Percentiles rank a stretch among this genome's conserved stretches.
Evolutionary conservation across 225 moss, liverwort and hornwort species (phyloP).

Genomic region (Antitrichia curtipendula): DNA sequence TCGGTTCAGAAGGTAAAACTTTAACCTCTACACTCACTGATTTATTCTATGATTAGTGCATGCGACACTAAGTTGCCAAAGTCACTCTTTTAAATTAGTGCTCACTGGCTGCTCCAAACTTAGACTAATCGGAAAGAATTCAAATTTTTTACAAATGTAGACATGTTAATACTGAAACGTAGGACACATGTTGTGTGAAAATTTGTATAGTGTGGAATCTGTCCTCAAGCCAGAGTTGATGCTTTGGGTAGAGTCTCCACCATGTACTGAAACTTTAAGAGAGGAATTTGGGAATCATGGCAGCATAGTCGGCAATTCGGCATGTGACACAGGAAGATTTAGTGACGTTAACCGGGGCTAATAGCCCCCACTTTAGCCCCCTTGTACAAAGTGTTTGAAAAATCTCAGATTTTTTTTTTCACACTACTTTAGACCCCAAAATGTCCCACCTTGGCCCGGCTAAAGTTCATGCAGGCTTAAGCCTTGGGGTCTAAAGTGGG

Average conservation of each 20-base stretch:
- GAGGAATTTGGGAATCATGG: not conserved
- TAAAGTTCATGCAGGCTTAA: too few relatives aligned
- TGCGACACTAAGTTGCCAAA: not conserved
- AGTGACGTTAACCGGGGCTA: too few relatives aligned
- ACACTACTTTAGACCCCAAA: too few relatives aligned
- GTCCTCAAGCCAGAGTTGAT: not conserved
- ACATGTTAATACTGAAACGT: not conserved
- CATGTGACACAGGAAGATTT: too few relatives aligned
- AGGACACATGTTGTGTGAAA: not conserved
- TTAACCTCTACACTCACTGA: not conserved
- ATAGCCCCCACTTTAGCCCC: too few relatives aligned
- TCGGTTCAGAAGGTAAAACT: not conserved
- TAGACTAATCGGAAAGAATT: not conserved
- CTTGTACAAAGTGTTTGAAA: too few relatives aligned
- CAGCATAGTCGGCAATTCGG: not conserved
- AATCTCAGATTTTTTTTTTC: too few relatives aligned
- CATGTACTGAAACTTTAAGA: not conserved
- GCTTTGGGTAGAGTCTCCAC: not conserved
- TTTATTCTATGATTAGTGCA: not conserved
- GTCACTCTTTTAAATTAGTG: not conserved
- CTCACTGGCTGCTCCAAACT: not conserved
- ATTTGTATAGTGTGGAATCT: not conserved
- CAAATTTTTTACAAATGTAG: not conserved
- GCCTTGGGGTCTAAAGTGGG: too few relatives aligned
- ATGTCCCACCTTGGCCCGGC: too few relatives aligned